Base-by-base conservation (phyloP, 768 basidiomycete genomes). In the Suillus subaureus region DNA sequence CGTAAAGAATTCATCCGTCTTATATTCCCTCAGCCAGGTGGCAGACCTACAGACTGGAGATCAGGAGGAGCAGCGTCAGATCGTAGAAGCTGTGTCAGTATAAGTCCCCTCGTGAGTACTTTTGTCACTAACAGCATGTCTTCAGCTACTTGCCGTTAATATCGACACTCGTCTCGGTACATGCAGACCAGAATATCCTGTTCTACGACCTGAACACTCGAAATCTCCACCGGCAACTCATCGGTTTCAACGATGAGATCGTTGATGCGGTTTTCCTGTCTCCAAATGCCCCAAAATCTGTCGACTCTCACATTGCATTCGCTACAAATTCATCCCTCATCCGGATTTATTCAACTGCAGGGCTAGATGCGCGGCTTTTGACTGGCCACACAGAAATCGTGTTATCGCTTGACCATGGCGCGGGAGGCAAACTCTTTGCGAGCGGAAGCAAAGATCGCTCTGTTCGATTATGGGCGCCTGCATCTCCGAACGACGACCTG, bases 211-310 rank as follows among this genome's bases (percentile, higher is more conserved):
- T 97, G 9, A 75, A 82, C n/a, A 86, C 87, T 1, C 84, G 83
- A 39, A 79, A 84, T 11, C 79, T 93, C 31, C 80, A 83, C 2
- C 90, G 92, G 21, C 97, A 98, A 70, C 79, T 99, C 69, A 89
- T 99, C 71, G 97, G 97, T 0, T 99, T 91, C 83, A 99, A 99
- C 76, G 97, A 99, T 77, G 97, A 99, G 77, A 96, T 99, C 69
- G 91, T 98, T 61, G 97, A 99, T 71, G 86, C 89, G 6, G 82
- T 85, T 33, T 94, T 96, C 79, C 83, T 99, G 65, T 86, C 85
- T 54, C 61, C 74, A 2, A 70, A 68, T 42, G 65, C 67, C 28
- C 58, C 73, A 18, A 63, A 69, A 47, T 67, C 72, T 28, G 74
- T 73, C 61, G 93, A 96, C 74, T 84, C 88, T 2, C 90, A 93